Evolutionary conservation across 1,284 basidiomycete species (phyloP).

Genomic region (Moesziomyces sp.): DNA sequence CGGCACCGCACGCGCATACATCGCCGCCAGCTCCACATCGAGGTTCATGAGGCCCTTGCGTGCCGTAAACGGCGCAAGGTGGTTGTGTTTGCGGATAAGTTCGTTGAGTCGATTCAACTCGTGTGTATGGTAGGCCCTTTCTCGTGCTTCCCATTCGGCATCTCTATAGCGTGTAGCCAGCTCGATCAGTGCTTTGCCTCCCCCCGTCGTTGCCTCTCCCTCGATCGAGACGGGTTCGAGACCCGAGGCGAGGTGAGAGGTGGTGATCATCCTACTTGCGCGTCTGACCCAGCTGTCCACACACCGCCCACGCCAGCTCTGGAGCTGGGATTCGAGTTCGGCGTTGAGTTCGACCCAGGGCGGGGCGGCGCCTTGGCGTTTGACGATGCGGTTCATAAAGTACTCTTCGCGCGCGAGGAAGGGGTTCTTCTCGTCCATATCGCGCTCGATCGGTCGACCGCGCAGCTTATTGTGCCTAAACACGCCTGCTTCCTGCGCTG

Average conservation of each 20-base stretch:
- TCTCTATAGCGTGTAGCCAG: constrained; percentile 74
- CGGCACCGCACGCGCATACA: constrained; percentile 21
- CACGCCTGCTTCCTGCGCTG: constrained; percentile 76
- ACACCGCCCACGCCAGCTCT: constrained; percentile 76
- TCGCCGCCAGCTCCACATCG: constrained; percentile 28
- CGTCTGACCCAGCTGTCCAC: constrained; percentile 75
- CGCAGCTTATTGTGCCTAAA: constrained; percentile 80
- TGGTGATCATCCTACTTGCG: constrained; percentile 73
- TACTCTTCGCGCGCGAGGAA: constrained; percentile 68
- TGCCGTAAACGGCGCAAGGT: constrained; percentile 55
- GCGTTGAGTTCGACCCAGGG: constrained; percentile 88
- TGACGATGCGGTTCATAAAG: constrained; percentile 87
- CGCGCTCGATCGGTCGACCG: constrained; percentile 76
- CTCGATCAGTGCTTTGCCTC: constrained; percentile 17
- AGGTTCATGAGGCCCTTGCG: constrained; percentile 47
- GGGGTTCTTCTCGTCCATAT: constrained; percentile 80
- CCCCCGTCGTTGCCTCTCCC: neutral
- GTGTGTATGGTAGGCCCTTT: constrained; percentile 68
- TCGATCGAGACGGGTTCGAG: constrained; percentile 68
- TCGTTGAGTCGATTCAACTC: constrained; percentile 56
- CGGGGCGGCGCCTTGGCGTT: constrained; percentile 84
- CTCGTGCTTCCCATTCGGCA: constrained; percentile 78
- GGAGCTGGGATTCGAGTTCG: constrained; percentile 74
- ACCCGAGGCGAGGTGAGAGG: constrained; percentile 68
- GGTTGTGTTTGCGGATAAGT: constrained; percentile 53